Conservation (phyloP, 768 basidiomycete species). For the Boletus sp. region DNA sequence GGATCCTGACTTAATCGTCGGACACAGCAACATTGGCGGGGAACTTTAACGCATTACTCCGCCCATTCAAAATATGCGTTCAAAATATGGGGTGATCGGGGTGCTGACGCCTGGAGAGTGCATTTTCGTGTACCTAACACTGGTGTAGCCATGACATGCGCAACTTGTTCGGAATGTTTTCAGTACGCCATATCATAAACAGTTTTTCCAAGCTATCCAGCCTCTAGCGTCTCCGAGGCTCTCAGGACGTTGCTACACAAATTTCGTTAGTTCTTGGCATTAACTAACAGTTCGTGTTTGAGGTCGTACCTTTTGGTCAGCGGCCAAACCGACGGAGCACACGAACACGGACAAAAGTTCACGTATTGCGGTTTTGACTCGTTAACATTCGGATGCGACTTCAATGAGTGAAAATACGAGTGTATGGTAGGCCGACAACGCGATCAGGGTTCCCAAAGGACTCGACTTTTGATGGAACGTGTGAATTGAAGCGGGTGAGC, state of each 20-base stretch:
- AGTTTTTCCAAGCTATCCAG: neutral
- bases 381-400: too few relatives aligned
- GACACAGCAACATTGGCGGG: neutral
- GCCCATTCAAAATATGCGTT: neutral
- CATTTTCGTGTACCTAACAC: neutral
- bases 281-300: neutral
- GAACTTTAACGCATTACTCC: neutral
- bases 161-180: neutral
- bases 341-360: conserved; percentile 4
- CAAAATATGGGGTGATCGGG: neutral
- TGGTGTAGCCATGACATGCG: neutral
- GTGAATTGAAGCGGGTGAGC: conserved; percentile 7
- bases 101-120: neutral
- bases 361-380: neutral
- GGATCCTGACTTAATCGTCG: conserved; percentile 1
- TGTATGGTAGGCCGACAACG: neutral
- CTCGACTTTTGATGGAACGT: conserved; percentile 11
- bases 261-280: conserved; percentile 13
- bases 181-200: neutral
- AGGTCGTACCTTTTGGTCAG: conserved; percentile 11
- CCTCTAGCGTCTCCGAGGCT: conserved; percentile 2
- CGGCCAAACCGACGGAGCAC: conserved; percentile 14
- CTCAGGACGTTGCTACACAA: neutral
- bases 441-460: neutral
- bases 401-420: neutral